Evolutionary conservation across 257 asterid genomes (phyloP), one percentile per base, ranked within the genome.

Genomic region (Solanum microdontum): DNA sequence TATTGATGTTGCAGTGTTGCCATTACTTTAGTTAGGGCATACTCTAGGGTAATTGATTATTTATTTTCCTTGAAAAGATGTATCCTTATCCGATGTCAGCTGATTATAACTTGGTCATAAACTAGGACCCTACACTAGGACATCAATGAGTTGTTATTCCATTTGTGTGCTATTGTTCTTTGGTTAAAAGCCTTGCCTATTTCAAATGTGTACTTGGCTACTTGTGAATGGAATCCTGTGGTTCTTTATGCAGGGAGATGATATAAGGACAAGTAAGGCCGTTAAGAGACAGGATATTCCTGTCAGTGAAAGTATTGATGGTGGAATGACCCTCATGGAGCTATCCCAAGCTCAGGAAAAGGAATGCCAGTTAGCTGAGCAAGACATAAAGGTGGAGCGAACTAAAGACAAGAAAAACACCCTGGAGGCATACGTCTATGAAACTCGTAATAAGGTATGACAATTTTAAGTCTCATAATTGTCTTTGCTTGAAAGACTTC

Each of bases 331-430:
- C 43, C 87, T 45, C 8, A 89, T 74, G 48, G 98, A 95, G 88
- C 92, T 96, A 85, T 89, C 93, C 66, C 90, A 89, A 89, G 99
- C 98, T 88, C 94, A 89, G 91, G 94, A 91, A 68, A 92, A 90
- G 89, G 99, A 97, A 91, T 88, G 84, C 88, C 93, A 92, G 88
- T 89, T 97, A 89, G 89, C 93, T 87, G 95, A 93, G 90, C 99
- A 97, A 90, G 99, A 97, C 89, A 89, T 89, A 48, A 86, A 88
- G 89, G 93, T 97, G 93, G 99, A 97, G 92, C 94, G 94, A 91
- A 97, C 99, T 89, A 96, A 97, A 93, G 99, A 97, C 88, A 92
- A 92, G 94, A 97, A 96, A 92, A 97, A 97, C 91, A 92, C 98
- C 58, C 90, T 97, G 87, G 99, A 97, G 94, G 93, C 99, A 37